Percentiles rank a stretch among this genome's conserved stretches.
Conservation (phyloP, 169 alveolate species). For the Plasmodium reichenowi region DNA sequence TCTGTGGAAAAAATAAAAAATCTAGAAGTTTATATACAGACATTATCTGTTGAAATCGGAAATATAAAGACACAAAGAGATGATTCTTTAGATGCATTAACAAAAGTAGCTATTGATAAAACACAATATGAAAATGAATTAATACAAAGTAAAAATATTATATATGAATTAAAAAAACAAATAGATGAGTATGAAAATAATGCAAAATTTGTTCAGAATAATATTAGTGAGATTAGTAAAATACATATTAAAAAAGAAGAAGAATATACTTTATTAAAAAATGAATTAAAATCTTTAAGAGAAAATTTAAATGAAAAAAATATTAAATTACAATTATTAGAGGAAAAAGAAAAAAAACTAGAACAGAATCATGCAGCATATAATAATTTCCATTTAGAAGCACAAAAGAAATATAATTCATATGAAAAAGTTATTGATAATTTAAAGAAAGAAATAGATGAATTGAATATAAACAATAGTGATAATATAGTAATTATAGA, state of each 20-base stretch:
- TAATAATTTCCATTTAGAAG: constrained; percentile 61
- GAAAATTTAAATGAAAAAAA: constrained; percentile 73
- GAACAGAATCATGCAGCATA: constrained; percentile 40
- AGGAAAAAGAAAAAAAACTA: constrained; percentile 54
- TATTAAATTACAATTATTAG: constrained; percentile 41
- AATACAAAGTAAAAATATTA: constrained; percentile 51
- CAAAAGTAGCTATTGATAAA: constrained; percentile 75
- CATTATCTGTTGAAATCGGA: constrained; percentile 50
- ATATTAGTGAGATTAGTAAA: constrained; percentile 54
- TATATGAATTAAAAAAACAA: constrained; percentile 52
- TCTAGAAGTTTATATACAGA: constrained; percentile 58
- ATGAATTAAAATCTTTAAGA: constrained; percentile 69
- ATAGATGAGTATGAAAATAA: constrained; percentile 47
- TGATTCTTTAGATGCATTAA: constrained; percentile 69
- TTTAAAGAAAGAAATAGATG: constrained; percentile 64
- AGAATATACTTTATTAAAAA: constrained; percentile 44
- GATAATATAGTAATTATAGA: constrained; percentile 65
- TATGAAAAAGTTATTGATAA: constrained; percentile 43
- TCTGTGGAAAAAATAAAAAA: constrained; percentile 72
- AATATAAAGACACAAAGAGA: constrained; percentile 64
- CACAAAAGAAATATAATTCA: constrained; percentile 64
- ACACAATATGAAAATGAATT: constrained; percentile 73
- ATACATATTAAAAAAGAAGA: constrained; percentile 51
- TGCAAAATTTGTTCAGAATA: constrained; percentile 44
- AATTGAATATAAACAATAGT: constrained; percentile 56